Conservation (phyloP, 2,329 filamentous ascomycete genomes). For the Pseudogymnoascus sp. region DNA sequence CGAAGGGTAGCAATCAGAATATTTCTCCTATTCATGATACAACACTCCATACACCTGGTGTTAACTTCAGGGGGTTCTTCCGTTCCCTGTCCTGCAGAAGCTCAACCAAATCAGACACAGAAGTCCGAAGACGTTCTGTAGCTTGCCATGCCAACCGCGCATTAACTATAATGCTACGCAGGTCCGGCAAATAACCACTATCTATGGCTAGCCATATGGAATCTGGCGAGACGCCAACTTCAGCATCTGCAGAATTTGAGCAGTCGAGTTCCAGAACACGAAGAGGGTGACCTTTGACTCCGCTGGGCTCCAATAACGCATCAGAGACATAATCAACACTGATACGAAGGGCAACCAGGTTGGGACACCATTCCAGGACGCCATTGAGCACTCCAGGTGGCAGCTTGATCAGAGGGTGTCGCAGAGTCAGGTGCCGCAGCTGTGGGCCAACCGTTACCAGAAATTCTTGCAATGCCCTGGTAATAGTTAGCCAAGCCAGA, state of each 20-base stretch:
- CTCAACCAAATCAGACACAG: slow-evolving; percentile 24
- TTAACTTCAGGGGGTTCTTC: slow-evolving; percentile 23
- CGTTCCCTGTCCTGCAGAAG: slow-evolving; percentile 24
- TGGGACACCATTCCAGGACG: slow-evolving; percentile 22
- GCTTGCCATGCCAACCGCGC: slow-evolving; percentile 26
- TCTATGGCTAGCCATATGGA: slow-evolving; percentile 26
- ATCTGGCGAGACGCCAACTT: slow-evolving; percentile 21
- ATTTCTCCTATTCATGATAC: slow-evolving; percentile 6
- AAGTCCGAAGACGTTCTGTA: slow-evolving; percentile 18
- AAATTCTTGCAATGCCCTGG: slow-evolving; percentile 17
- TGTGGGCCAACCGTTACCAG: slow-evolving; percentile 22
- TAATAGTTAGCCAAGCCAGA: neutral
- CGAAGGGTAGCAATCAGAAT: neutral
- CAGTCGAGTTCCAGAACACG: slow-evolving; percentile 29
- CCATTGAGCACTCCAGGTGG: slow-evolving; percentile 20
- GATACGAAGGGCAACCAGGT: slow-evolving; percentile 24
- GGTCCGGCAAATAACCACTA: slow-evolving; percentile 20
- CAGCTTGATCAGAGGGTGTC: slow-evolving; percentile 27
- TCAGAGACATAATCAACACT: slow-evolving; percentile 28
- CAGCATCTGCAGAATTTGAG: slow-evolving; percentile 21
- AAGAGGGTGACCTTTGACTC: slow-evolving; percentile 20
- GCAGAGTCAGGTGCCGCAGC: slow-evolving; percentile 27
- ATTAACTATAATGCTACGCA: slow-evolving; percentile 27
- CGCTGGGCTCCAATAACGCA: slow-evolving; percentile 19
- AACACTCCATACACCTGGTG: slow-evolving; percentile 21